phyloP scores from a whole-genome alignment of 1,284 basidiomycete genomes.

The Sparassis latifolia region DNA sequence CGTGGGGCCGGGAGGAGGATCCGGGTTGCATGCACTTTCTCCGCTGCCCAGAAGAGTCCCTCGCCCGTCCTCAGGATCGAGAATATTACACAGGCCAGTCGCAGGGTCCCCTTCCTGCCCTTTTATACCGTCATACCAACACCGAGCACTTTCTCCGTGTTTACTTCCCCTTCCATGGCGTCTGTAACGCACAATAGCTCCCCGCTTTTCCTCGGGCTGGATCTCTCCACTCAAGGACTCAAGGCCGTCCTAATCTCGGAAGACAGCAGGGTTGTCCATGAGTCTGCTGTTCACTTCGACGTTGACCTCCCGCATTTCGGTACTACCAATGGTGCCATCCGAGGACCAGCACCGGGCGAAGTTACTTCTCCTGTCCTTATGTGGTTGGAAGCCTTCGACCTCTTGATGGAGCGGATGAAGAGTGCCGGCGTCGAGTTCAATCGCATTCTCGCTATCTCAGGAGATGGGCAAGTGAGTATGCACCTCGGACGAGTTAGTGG shows the following conservation, averaged over 20 bases:
- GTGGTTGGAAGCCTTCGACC: conserved; percentile 82
- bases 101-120: no score
- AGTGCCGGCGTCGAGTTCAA: conserved; percentile 50
- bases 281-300: conserved; percentile 78
- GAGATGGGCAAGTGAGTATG: conserved; percentile 62
- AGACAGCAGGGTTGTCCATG: conserved; percentile 57
- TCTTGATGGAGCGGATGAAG: conserved; percentile 68
- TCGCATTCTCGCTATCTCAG: conserved; percentile 60
- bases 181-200: conserved; percentile 5
- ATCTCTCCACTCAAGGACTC: conserved; percentile 84
- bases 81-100: no score
- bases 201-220: conserved; percentile 77
- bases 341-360: conserved; percentile 60
- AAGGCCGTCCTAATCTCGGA: conserved; percentile 69
- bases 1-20: no score
- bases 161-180: no score
- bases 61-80: no score
- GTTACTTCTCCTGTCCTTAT: conserved; percentile 79
- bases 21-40: no score
- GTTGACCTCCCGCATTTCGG: conserved; percentile 68
- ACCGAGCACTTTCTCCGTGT: no score
- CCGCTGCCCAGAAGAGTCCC: no score
- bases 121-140: no score
- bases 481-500: not conserved
- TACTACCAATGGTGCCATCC: conserved; percentile 69